phyloP scores from a whole-genome alignment of 2,329 filamentous ascomycete genomes.

The Teratosphaeria pseudoeucalypti region DNA sequence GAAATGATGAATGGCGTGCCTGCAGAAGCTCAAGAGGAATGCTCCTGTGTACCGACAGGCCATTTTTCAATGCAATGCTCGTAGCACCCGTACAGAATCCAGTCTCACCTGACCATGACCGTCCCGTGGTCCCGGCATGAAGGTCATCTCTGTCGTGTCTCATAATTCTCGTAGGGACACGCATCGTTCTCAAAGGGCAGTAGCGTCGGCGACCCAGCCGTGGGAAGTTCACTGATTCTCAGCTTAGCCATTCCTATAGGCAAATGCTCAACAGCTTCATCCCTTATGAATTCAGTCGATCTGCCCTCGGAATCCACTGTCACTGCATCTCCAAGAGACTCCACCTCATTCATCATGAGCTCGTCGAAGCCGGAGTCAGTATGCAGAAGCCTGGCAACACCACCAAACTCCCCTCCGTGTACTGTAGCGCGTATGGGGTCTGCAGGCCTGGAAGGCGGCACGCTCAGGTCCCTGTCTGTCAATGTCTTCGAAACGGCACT shows the following conservation, averaged over 20 bases:
- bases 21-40: too few species aligned
- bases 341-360: constrained; percentile 10
- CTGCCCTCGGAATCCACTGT: background rate
- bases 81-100: background rate
- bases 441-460: background rate
- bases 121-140: background rate
- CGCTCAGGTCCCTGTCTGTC: background rate
- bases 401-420: background rate
- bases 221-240: background rate
- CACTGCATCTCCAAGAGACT: background rate
- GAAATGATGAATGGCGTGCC: too few species aligned
- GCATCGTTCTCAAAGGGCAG: background rate
- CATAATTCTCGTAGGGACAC: background rate
- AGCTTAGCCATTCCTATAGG: background rate
- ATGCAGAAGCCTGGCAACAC: constrained; percentile 13
- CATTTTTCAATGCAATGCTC: background rate
- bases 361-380: constrained; percentile 31
- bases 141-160: background rate
- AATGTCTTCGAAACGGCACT: background rate
- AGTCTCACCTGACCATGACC: background rate
- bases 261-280: background rate
- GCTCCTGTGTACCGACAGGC: too few species aligned
- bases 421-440: constrained; percentile 3
- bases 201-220: background rate
- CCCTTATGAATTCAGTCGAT: too few species aligned